Evolutionary conservation across 2,329 filamentous ascomycete species (phyloP).

Genomic region (Diaporthe longicolla): DNA sequence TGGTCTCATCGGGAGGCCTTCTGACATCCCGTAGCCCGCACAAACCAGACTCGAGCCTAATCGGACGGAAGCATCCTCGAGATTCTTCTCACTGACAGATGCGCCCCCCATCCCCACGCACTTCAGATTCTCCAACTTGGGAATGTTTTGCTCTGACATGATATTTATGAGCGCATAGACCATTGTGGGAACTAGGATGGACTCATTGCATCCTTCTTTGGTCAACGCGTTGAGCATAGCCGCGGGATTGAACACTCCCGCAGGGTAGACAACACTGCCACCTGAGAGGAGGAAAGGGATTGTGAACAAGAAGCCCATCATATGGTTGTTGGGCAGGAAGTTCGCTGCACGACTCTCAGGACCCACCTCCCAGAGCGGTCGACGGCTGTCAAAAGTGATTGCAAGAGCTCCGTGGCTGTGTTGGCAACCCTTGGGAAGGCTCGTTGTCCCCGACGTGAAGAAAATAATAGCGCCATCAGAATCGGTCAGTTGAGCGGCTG

Average conservation of each 20-base stretch:
- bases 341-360: background rate
- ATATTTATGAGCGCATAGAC: background rate
- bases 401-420: background rate
- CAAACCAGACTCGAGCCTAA: background rate
- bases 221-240: background rate
- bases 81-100: conserved; percentile 14
- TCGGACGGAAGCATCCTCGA: background rate
- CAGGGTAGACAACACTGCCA: conserved; percentile 9
- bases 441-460: conserved; percentile 9
- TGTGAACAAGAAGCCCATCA: conserved; percentile 2
- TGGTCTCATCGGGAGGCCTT: conserved; percentile 16
- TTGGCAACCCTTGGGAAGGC: conserved; percentile 18
- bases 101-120: background rate
- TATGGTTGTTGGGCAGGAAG: conserved; percentile 17
- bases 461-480: background rate
- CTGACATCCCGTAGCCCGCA: conserved; percentile 11
- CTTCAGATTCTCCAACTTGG: conserved; percentile 4
- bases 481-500: background rate
- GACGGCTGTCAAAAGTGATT: background rate
- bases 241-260: background rate
- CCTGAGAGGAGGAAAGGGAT: background rate
- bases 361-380: background rate
- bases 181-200: conserved; percentile 1
- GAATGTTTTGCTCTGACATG: background rate
- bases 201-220: conserved; percentile 1